Conservation (phyloP, 2,329 filamentous ascomycete species). For the Pleoardoris graminearum region DNA sequence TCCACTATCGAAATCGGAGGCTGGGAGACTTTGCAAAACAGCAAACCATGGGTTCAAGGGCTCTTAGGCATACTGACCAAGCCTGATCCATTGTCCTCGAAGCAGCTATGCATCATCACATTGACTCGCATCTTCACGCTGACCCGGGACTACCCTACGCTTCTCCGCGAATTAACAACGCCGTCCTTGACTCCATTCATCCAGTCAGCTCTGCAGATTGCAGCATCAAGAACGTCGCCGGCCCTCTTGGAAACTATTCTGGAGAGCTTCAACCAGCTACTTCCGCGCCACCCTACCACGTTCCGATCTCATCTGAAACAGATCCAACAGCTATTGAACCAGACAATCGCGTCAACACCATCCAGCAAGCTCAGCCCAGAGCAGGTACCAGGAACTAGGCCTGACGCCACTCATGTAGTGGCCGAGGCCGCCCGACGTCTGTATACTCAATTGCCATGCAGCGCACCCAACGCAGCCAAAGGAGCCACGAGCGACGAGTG, state of each 20-base stretch:
- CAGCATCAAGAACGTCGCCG: constrained; percentile 26
- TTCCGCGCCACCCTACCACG: constrained; percentile 81
- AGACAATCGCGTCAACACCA: constrained; percentile 66
- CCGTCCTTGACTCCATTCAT: constrained; percentile 77
- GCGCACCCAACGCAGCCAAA: constrained; percentile 83
- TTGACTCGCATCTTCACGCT: constrained; percentile 83
- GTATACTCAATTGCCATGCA: constrained; percentile 73
- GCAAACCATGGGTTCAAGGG: constrained; percentile 75
- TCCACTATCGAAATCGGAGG: constrained; percentile 79
- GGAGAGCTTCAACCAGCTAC: constrained; percentile 69
- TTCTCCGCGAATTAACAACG: constrained; percentile 85
- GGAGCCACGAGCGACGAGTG: constrained; percentile 77
- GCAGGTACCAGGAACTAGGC: constrained; percentile 36
- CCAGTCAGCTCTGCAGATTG: constrained; percentile 69
- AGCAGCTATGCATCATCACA: constrained; percentile 75
- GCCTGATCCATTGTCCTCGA: constrained; percentile 73
- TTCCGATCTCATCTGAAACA: constrained; percentile 76
- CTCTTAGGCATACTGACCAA: constrained; percentile 78
- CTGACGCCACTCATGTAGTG: constrained; percentile 56
- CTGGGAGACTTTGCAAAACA: constrained; percentile 76
- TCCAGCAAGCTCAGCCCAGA: constrained; percentile 41
- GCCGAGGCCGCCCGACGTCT: constrained; percentile 65
- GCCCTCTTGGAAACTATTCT: constrained; percentile 68
- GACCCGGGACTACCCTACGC: constrained; percentile 78
- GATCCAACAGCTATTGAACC: constrained; percentile 63